Evolutionary conservation across 495 filamentous ascomycete genomes (phyloP).

Genomic region (Aspergillus nanangensis): DNA sequence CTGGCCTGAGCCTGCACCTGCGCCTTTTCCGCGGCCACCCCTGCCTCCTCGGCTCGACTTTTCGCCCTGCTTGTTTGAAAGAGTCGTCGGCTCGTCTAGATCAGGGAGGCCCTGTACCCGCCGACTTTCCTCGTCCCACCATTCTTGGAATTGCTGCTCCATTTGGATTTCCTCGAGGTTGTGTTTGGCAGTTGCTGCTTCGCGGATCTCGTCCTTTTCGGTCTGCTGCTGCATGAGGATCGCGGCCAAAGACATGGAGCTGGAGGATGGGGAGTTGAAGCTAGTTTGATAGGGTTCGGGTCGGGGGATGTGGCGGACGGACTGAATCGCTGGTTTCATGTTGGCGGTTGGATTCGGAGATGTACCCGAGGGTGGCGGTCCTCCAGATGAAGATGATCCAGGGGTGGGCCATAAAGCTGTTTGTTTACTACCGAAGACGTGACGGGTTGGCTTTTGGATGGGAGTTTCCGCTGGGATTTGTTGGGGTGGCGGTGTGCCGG

Average conservation of each 20-base stretch:
- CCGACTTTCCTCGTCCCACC: conserved; percentile 93
- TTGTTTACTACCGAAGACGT: conserved; percentile 19
- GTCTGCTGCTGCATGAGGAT: conserved; percentile 83
- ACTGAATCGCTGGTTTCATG: conserved; percentile 36
- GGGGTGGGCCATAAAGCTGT: conserved; percentile 1
- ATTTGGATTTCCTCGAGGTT: conserved; percentile 90
- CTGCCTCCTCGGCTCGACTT: conserved; percentile 14
- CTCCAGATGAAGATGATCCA: no score
- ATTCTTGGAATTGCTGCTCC: conserved; percentile 94
- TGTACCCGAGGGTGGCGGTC: conserved; percentile 11
- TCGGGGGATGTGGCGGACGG: conserved; percentile 43
- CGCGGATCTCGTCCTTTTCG: conserved; percentile 76
- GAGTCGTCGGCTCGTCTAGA: conserved; percentile 22
- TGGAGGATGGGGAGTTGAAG: conserved; percentile 41
- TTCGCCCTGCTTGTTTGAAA: conserved; percentile 3
- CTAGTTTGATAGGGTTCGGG: conserved; percentile 35
- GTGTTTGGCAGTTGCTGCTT: conserved; percentile 75
- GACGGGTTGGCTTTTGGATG: conserved; percentile 22
- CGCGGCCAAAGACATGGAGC: conserved; percentile 74
- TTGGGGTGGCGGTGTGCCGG: conserved; percentile 40
- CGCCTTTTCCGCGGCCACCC: conserved; percentile 23
- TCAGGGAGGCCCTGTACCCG: conserved; percentile 65
- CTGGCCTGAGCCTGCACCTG: neutral
- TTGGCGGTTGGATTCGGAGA: conserved; percentile 19
- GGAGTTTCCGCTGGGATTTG: conserved; percentile 14